Percentiles rank a stretch among this genome's conserved stretches.
These are phyloP conservation scores for Usnea hakonensis DNA, from an alignment of 495 filamentous ascomycete genomes.

Conservation along the genomic window DNA sequence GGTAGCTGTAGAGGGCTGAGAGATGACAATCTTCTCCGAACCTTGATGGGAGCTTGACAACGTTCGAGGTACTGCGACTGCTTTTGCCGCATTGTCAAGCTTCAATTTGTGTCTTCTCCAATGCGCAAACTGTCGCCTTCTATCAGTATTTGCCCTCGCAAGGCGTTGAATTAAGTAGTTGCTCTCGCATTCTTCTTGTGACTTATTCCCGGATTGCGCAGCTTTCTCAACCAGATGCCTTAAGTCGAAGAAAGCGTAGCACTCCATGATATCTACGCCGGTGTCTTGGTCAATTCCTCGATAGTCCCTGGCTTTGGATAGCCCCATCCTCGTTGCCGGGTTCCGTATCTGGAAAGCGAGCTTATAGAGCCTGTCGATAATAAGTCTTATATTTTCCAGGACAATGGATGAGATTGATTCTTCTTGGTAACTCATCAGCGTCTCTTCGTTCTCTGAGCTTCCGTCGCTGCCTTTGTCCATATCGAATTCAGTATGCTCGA, in stretches of 20 bases:
- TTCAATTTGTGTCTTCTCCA: slow-evolving; percentile 26
- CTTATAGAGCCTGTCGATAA: slow-evolving; percentile 24
- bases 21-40: not conserved
- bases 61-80: not conserved
- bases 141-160: slow-evolving; percentile 20
- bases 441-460: slow-evolving; percentile 18
- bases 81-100: slow-evolving; percentile 8
- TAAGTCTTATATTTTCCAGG: slow-evolving; percentile 15
- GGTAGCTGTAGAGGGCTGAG: slow-evolving; percentile 15
- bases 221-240: slow-evolving; percentile 19
- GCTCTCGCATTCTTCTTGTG: not conserved
- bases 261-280: slow-evolving; percentile 18
- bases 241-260: slow-evolving; percentile 10
- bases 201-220: not conserved
- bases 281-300: slow-evolving; percentile 18
- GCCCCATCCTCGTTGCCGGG: slow-evolving; percentile 19
- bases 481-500: not conserved
- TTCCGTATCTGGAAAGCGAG: slow-evolving; percentile 25
- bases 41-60: not conserved
- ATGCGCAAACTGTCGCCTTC: slow-evolving; percentile 27
- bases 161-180: slow-evolving; percentile 21
- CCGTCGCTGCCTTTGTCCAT: not conserved
- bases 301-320: slow-evolving; percentile 16
- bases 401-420: slow-evolving; percentile 6
- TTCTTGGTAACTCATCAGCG: not conserved